Conservation (phyloP, 495 filamentous ascomycete species). For the Filosporella fistucella region DNA sequence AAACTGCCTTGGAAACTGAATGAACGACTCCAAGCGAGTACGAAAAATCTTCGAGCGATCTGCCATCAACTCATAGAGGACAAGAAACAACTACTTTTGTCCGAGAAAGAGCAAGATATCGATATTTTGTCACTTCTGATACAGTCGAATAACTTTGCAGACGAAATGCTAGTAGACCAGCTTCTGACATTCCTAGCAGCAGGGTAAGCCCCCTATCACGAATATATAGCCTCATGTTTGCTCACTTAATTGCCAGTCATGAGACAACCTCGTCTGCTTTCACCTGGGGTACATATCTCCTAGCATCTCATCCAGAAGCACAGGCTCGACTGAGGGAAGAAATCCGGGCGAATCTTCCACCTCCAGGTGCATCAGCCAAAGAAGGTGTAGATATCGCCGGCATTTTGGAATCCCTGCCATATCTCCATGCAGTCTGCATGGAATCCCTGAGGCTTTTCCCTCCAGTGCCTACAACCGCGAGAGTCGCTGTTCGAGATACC, state of each 20-base stretch:
- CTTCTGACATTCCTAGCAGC: slow-evolving; percentile 93
- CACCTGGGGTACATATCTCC: slow-evolving; percentile 49
- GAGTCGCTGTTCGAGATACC: slow-evolving; percentile 54
- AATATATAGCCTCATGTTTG: no score
- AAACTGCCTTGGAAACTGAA: slow-evolving; percentile 66
- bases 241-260: slow-evolving; percentile 45
- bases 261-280: slow-evolving; percentile 59
- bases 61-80: slow-evolving; percentile 61
- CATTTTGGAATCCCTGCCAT: slow-evolving; percentile 23
- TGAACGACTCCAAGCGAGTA: slow-evolving; percentile 45
- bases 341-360: slow-evolving; percentile 58
- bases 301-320: slow-evolving; percentile 39
- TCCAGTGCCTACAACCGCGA: slow-evolving; percentile 47
- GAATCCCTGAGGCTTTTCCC: slow-evolving; percentile 33
- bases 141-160: slow-evolving; percentile 67
- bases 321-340: slow-evolving; percentile 47
- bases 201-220: slow-evolving; percentile 42
- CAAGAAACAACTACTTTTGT: slow-evolving; percentile 57
- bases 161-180: slow-evolving; percentile 83
- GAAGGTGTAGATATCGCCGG: slow-evolving; percentile 36
- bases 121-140: slow-evolving; percentile 84
- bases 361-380: slow-evolving; percentile 32
- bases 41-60: slow-evolving; percentile 54
- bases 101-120: slow-evolving; percentile 43
- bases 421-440: slow-evolving; percentile 36